These are phyloP conservation scores for Dimargaris xerosporica DNA, from an alignment of 192 early-diverging fungal species.

Conservation along the genomic window DNA sequence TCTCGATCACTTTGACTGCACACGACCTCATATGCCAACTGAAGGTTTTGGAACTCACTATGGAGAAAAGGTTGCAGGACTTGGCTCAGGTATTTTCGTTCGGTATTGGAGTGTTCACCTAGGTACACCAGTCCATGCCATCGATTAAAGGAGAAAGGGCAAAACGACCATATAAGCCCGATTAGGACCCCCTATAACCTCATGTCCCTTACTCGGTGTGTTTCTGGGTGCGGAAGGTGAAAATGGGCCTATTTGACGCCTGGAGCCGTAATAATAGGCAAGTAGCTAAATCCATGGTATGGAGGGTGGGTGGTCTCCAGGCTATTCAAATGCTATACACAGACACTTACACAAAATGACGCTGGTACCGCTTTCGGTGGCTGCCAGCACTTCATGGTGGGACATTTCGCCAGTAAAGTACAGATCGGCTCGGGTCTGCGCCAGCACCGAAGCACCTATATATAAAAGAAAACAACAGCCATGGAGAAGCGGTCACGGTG, in stretches of 20 bases:
- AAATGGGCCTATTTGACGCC: neutral
- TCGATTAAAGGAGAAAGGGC: neutral
- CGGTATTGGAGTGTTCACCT: slow-evolving; percentile 85
- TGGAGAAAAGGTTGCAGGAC: slow-evolving; percentile 46
- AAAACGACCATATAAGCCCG: neutral
- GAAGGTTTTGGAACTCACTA: slow-evolving; percentile 29
- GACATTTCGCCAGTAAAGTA: slow-evolving; percentile 91
- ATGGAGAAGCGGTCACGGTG: no score
- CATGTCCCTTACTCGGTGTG: neutral
- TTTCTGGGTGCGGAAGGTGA: neutral
- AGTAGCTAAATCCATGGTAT: neutral
- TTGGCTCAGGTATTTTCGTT: slow-evolving; percentile 65
- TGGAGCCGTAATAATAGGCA: neutral
- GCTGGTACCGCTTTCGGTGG: slow-evolving; percentile 54
- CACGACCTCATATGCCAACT: slow-evolving; percentile 40
- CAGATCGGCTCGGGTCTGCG: slow-evolving; percentile 46
- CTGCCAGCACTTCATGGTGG: slow-evolving; percentile 86
- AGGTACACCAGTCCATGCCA: neutral
- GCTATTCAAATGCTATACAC: neutral
- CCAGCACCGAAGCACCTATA: slow-evolving; percentile 46
- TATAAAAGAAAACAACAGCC: neutral
- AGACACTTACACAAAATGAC: slow-evolving; percentile 54
- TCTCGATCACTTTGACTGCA: slow-evolving; percentile 62
- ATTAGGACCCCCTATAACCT: neutral
- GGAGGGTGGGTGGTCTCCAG: neutral